phyloP scores from a whole-genome alignment of 257 asterid species.

The Solanum stenotomum region DNA sequence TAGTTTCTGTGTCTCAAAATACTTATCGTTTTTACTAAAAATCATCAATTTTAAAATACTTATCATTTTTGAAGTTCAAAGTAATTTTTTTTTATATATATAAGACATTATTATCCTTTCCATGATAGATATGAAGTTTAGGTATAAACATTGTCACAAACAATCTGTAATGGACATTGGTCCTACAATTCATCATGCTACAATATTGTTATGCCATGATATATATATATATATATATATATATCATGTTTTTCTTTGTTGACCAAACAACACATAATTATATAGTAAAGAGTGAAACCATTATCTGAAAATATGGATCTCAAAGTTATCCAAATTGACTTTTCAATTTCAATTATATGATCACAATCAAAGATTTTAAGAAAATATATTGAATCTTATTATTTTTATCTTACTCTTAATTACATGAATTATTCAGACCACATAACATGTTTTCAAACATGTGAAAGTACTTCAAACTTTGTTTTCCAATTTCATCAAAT shows the following conservation, averaged over 20 bases:
- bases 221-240: neutral
- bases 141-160: neutral
- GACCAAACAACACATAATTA: neutral
- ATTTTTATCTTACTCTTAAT: neutral
- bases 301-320: neutral
- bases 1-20: too few relatives aligned
- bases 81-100: too few relatives aligned
- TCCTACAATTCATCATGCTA: neutral
- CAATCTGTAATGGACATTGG: neutral
- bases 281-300: neutral
- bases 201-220: neutral
- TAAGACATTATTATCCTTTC: too few relatives aligned
- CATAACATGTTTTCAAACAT: neutral
- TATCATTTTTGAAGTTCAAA: too few relatives aligned
- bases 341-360: neutral
- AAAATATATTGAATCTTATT: neutral
- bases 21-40: too few relatives aligned
- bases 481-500: neutral
- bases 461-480: neutral
- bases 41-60: too few relatives aligned
- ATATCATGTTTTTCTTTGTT: neutral
- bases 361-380: neutral
- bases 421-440: neutral
- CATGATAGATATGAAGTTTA: neutral
- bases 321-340: neutral